These are phyloP conservation scores for Handroanthus guayacan DNA, from an alignment of 257 asterid genomes.

Conservation along the genomic window DNA sequence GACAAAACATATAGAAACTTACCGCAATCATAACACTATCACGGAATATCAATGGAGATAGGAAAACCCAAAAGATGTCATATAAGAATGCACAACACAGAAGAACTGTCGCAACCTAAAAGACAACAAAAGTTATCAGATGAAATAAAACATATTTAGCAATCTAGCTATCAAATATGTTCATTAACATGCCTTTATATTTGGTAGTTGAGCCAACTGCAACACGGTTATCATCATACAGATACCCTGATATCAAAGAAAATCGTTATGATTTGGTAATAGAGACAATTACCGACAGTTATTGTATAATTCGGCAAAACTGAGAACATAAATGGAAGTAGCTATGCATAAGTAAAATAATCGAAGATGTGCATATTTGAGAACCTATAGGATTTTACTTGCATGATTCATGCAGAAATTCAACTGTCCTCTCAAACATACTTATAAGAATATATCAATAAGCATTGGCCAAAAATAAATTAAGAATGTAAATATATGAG, in stretches of 20 bases:
- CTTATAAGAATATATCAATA: neutral
- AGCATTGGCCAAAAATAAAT: neutral
- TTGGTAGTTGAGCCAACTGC: slow-evolving; percentile 91
- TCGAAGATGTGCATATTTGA: neutral
- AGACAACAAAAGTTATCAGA: slow-evolving; percentile 33
- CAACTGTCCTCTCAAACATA: neutral
- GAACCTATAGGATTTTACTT: neutral
- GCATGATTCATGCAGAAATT: neutral
- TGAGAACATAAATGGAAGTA: too few relatives aligned
- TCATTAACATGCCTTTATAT: slow-evolving; percentile 70
- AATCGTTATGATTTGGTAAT: slow-evolving; percentile 20
- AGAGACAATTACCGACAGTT: slow-evolving; percentile 18
- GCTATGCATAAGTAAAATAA: neutral
- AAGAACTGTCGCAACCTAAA: slow-evolving; percentile 89
- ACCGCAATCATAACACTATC: slow-evolving; percentile 94
- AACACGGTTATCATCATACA: slow-evolving; percentile 86
- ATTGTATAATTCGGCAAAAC: neutral
- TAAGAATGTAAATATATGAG: neutral
- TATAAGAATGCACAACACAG: slow-evolving; percentile 85
- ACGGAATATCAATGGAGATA: slow-evolving; percentile 80
- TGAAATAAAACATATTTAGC: neutral
- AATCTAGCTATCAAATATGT: slow-evolving; percentile 4
- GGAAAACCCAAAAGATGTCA: slow-evolving; percentile 97
- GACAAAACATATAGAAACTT: slow-evolving; percentile 40
- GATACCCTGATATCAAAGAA: slow-evolving; percentile 70